A percentile compares a stretch with the other conserved stretches of the same genome.
These are phyloP conservation scores for Cryptococcus neoformans DNA, from an alignment of 1,284 basidiomycete species.

Conservation along the genomic window DNA sequence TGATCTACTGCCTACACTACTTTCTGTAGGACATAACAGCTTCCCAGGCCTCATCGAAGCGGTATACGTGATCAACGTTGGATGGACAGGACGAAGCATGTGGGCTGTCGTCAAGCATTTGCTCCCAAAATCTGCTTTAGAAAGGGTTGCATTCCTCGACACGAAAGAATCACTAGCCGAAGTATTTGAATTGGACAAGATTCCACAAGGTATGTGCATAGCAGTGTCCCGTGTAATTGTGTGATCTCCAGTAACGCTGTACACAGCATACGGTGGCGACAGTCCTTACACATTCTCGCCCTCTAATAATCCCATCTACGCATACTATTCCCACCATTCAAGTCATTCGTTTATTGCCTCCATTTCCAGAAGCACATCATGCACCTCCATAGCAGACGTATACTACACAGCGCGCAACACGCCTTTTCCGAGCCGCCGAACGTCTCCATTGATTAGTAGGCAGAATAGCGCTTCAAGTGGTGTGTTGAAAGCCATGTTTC, in stretches of 20 bases:
- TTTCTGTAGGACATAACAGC: conserved; percentile 41
- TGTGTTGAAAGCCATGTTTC: not conserved
- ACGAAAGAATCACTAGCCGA: conserved; percentile 18
- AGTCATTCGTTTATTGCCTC: not conserved
- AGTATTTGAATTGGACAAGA: conserved; percentile 33
- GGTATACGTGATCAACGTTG: conserved; percentile 53
- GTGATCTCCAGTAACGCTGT: not conserved
- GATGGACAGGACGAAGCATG: conserved; percentile 53
- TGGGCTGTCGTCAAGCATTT: conserved; percentile 53
- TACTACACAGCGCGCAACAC: conserved; percentile 41
- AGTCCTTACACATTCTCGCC: conserved; percentile 16
- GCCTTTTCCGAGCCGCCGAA: conserved; percentile 14
- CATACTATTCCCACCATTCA: conserved; percentile 24
- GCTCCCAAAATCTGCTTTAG: conserved; percentile 51
- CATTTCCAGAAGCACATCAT: conserved; percentile 15
- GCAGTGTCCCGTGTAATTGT: not conserved
- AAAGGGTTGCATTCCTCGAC: conserved; percentile 51
- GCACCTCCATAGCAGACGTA: conserved; percentile 44
- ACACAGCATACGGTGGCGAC: conserved; percentile 32
- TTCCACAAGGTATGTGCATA: conserved; percentile 29
- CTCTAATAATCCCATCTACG: conserved; percentile 25
- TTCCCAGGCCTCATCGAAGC: conserved; percentile 47
- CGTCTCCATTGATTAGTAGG: conserved; percentile 9
- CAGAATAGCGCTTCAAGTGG: not conserved
- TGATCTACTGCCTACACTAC: conserved; percentile 44